phyloP scores from a whole-genome alignment of 106 monocot genomes.

The Allium cepa region DNA sequence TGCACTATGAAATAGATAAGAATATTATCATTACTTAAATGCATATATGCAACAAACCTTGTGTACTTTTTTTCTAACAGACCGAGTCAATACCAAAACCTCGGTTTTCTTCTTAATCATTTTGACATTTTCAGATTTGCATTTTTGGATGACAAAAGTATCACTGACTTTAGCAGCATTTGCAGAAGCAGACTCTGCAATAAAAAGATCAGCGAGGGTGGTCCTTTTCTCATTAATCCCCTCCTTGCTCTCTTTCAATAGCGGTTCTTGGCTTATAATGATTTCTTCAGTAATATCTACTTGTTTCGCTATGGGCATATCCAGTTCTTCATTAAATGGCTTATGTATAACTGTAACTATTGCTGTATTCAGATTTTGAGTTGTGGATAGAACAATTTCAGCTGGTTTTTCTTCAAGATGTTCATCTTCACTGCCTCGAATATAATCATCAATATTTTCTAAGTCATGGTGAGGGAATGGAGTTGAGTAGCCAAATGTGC shows the following conservation, averaged over 20 bases:
- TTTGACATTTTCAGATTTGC: neutral
- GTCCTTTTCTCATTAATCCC: slow-evolving; percentile 8
- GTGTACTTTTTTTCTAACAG: neutral
- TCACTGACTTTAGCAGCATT: neutral
- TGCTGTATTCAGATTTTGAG: neutral
- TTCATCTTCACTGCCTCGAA: neutral
- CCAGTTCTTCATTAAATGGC: too few species aligned
- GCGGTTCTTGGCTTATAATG: slow-evolving; percentile 3
- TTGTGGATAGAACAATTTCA: neutral
- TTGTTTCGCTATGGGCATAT: too few species aligned
- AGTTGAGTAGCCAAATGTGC: slow-evolving; percentile 15
- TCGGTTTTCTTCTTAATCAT: neutral
- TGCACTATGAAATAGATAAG: too few species aligned
- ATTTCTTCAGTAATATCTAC: neutral
- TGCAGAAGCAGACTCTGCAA: neutral
- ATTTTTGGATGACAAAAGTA: neutral
- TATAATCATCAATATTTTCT: neutral
- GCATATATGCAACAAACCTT: neutral
- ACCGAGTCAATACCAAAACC: neutral
- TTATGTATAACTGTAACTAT: too few species aligned
- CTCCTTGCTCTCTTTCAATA: slow-evolving; percentile 23
- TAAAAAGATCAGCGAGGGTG: slow-evolving; percentile 22
- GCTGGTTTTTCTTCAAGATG: neutral
- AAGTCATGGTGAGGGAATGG: neutral
- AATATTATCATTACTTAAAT: too few species aligned